Conservation (phyloP, 148 eudicot species). For the Suaeda aralocaspica region DNA sequence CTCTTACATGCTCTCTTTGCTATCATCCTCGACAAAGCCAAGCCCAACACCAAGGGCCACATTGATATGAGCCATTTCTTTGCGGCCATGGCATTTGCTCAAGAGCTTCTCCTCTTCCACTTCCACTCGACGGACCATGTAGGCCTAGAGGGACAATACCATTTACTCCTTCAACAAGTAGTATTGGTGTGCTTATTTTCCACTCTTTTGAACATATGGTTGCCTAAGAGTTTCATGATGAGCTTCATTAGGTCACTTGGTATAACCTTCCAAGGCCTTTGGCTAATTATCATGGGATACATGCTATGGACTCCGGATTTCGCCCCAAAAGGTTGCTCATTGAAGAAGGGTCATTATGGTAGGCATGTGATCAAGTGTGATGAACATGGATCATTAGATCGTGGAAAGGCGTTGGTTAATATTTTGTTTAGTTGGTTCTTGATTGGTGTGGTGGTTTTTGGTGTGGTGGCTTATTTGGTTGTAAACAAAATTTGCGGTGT, state of each 20-base stretch:
- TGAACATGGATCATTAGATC: constrained; percentile 24
- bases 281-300: constrained; percentile 42
- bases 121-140: constrained; percentile 47
- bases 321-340: constrained; percentile 37
- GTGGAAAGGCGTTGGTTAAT: constrained; percentile 39
- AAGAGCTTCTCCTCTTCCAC: constrained; percentile 39
- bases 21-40: constrained; percentile 30
- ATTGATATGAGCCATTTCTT: constrained; percentile 20
- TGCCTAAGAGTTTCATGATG: constrained; percentile 26
- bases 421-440: constrained; percentile 37
- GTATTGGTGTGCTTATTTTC: constrained; percentile 30
- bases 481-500: constrained; percentile 15
- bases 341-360: constrained; percentile 18
- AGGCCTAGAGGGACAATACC: constrained; percentile 46
- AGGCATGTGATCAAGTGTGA: constrained; percentile 25
- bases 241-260: constrained; percentile 35
- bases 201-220: constrained; percentile 32
- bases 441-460: constrained; percentile 31
- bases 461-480: constrained; percentile 20
- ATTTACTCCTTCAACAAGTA: constrained; percentile 32
- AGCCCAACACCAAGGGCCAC: constrained; percentile 2
- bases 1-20: constrained; percentile 28
- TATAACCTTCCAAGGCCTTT: constrained; percentile 34
- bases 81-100: constrained; percentile 32
- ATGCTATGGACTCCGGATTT: constrained; percentile 39